Evolutionary conservation across 352 stramenopile species (phyloP).

Genomic region (Globisporangium yorkense): DNA sequence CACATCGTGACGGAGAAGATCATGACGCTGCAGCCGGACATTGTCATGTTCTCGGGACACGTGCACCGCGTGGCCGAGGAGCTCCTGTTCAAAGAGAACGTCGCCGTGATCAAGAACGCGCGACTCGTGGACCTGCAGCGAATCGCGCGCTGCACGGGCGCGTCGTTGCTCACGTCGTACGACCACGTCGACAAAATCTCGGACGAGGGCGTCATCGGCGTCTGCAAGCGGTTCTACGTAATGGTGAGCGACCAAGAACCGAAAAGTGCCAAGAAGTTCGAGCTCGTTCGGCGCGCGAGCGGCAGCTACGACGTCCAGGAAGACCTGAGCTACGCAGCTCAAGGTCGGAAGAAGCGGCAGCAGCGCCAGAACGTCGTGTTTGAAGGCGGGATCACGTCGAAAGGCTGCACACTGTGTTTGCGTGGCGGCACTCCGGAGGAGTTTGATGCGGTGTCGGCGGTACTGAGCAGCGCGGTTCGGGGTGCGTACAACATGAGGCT

Average conservation of each 20-base stretch:
- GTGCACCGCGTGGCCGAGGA: constrained; percentile 84
- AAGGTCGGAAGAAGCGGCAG: constrained; percentile 39
- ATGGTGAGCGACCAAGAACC: constrained; percentile 76
- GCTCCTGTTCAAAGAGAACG: constrained; percentile 61
- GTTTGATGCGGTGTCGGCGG: constrained; percentile 64
- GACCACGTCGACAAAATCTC: constrained; percentile 88
- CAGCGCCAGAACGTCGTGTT: constrained; percentile 85
- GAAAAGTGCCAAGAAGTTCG: constrained; percentile 55
- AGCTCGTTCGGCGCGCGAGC: constrained; percentile 28
- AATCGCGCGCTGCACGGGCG: constrained; percentile 69
- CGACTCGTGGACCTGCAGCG: constrained; percentile 71
- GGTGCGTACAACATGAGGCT: constrained; percentile 79
- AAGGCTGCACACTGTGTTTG: constrained; percentile 80
- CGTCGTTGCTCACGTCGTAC: constrained; percentile 76
- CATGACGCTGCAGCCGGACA: constrained; percentile 75
- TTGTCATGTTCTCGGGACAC: constrained; percentile 81
- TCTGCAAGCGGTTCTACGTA: constrained; percentile 80
- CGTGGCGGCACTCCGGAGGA: constrained; percentile 54
- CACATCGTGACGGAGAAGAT: constrained; percentile 88
- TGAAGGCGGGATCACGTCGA: constrained; percentile 62
- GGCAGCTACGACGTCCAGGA: constrained; percentile 16
- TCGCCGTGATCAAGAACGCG: constrained; percentile 86
- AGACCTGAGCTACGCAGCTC: constrained; percentile 1
- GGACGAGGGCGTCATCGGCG: constrained; percentile 65
- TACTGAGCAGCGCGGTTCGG: constrained; percentile 56